These are phyloP conservation scores for Penicillium cosmopolitanum DNA, from an alignment of 495 filamentous ascomycete genomes.

Conservation along the genomic window DNA sequence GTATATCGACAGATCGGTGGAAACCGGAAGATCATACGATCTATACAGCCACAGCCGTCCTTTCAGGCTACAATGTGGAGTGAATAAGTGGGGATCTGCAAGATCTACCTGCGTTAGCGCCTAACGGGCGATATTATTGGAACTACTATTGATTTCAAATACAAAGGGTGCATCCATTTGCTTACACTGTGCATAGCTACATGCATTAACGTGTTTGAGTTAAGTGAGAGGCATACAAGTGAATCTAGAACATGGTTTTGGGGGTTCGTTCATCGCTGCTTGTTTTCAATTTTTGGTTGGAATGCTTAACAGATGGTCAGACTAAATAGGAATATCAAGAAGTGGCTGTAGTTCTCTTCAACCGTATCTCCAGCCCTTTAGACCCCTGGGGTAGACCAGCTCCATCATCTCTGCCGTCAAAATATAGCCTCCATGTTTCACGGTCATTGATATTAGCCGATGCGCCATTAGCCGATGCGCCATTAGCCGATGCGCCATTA, in stretches of 20 bases:
- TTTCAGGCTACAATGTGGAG: not conserved
- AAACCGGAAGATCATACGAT: constrained; percentile 2
- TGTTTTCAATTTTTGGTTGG: not conserved
- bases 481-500: not conserved
- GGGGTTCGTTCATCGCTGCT: not conserved
- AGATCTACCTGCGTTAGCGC: constrained; percentile 2
- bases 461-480: not conserved
- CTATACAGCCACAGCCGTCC: not conserved
- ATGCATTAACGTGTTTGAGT: not conserved
- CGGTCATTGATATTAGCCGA: not conserved
- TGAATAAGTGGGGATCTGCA: constrained; percentile 1
- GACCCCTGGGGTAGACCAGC: constrained; percentile 2
- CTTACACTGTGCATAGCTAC: not conserved
- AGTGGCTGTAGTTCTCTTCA: constrained; percentile 8
- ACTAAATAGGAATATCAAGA: not conserved
- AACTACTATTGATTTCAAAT: not conserved
- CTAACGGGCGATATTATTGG: not conserved
- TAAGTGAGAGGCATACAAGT: not conserved
- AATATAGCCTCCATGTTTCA: constrained; percentile 9
- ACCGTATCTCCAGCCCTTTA: constrained; percentile 6
- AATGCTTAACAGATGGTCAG: not conserved
- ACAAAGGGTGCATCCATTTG: not conserved
- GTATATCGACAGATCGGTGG: not conserved
- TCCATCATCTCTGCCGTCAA: constrained; percentile 12
- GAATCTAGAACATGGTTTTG: not conserved